Conservation (phyloP, 2,329 filamentous ascomycete genomes). For the Cryphonectria radicalis region DNA sequence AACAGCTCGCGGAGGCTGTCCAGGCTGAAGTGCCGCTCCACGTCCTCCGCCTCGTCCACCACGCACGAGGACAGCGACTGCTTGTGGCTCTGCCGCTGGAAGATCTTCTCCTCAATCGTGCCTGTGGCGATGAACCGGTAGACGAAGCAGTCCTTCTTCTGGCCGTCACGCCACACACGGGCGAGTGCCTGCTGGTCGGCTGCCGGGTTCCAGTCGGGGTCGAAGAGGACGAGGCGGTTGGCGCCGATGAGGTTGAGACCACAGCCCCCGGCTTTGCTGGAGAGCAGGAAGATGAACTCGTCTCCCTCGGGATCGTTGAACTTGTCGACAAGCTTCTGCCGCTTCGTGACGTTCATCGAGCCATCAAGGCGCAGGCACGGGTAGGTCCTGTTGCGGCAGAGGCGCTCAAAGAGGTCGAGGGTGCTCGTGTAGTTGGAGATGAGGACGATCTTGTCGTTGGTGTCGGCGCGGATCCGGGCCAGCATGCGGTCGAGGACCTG, state of each 20-base stretch:
- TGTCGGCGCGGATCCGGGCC: constrained; percentile 90
- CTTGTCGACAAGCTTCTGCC: constrained; percentile 94
- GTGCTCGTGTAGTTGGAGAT: constrained; percentile 99
- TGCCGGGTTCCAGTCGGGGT: constrained; percentile 97
- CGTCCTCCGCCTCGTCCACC: constrained; percentile 94
- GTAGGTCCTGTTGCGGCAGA: constrained; percentile 85
- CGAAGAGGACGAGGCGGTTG: constrained; percentile 93
- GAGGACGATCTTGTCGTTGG: constrained; percentile 98
- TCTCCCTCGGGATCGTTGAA: constrained; percentile 92
- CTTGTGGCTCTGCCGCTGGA: constrained; percentile 97
- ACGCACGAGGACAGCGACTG: constrained; percentile 95
- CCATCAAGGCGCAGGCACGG: constrained; percentile 89
- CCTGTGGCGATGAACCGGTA: constrained; percentile 99
- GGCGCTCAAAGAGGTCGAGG: constrained; percentile 87
- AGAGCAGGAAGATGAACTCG: constrained; percentile 95
- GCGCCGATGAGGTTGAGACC: constrained; percentile 95
- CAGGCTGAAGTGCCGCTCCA: constrained; percentile 93
- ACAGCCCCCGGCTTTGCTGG: constrained; percentile 94
- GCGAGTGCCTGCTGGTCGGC: constrained; percentile 96
- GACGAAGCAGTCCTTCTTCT: constrained; percentile 99
- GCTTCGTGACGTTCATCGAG: constrained; percentile 96
- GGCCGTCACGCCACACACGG: constrained; percentile 97
- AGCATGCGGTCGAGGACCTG: constrained; percentile 98
- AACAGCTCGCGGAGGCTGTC: constrained; percentile 92
- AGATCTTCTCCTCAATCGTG: constrained; percentile 99